phyloP scores from a whole-genome alignment of 768 basidiomycete genomes.

The Sporobolomyces pararoseus region DNA sequence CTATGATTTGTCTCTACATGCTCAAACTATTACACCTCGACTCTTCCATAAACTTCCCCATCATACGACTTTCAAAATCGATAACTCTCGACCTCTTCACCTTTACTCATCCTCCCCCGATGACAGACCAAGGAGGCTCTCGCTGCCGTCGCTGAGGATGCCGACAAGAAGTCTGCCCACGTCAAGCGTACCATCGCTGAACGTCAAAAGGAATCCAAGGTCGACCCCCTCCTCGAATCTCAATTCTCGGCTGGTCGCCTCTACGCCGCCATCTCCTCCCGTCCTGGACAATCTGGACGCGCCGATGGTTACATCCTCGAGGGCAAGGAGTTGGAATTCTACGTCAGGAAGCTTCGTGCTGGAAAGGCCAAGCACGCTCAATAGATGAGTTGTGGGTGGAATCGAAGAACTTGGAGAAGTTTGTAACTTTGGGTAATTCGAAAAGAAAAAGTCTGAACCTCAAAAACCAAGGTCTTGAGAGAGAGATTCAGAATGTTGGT shows the following conservation, averaged over 20 bases:
- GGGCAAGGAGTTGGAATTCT: conserved; percentile 98
- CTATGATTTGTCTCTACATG: not conserved
- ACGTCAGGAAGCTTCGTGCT: conserved; percentile 84
- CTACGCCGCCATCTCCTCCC: conserved; percentile 85
- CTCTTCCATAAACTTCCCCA: not conserved
- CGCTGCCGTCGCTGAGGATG: conserved; percentile 52
- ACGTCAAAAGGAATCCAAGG: conserved; percentile 89
- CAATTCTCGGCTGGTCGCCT: conserved; percentile 62
- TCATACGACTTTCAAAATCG: not conserved
- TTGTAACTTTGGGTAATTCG: too few relatives aligned
- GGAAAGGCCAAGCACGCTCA: conserved; percentile 90
- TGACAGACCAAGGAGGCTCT: conserved; percentile 57
- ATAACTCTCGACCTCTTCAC: not conserved
- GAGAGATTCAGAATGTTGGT: too few relatives aligned
- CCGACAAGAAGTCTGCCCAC: conserved; percentile 83
- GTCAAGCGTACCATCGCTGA: conserved; percentile 79
- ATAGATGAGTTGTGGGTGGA: too few relatives aligned
- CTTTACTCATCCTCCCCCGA: not conserved
- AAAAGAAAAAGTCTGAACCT: too few relatives aligned
- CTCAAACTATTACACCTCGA: not conserved
- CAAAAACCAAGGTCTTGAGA: too few relatives aligned
- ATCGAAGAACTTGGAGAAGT: too few relatives aligned
- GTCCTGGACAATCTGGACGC: conserved; percentile 95
- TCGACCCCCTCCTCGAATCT: conserved; percentile 69
- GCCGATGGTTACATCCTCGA: conserved; percentile 96